Evolutionary conservation across 2,329 filamentous ascomycete species (phyloP).

Genomic region (Xylariaceae sp.): DNA sequence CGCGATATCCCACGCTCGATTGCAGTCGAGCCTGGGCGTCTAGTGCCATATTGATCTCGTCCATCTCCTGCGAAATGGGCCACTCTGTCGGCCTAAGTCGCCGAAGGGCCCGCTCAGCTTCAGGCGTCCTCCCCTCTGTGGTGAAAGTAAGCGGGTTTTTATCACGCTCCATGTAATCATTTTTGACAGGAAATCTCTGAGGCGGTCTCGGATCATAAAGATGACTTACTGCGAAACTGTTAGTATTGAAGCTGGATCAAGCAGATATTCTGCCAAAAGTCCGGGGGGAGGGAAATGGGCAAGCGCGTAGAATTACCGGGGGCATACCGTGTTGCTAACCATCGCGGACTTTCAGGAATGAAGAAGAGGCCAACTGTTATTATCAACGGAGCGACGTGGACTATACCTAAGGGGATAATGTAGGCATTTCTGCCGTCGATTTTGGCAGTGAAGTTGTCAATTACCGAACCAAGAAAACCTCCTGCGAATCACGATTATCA

Average conservation of each 20-base stretch:
- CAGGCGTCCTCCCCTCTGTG: constrained; percentile 28
- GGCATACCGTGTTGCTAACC: constrained; percentile 33
- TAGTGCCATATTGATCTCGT: constrained; percentile 38
- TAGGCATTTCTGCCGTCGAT: constrained; percentile 25
- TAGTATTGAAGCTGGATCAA: not conserved
- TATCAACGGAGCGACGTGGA: constrained; percentile 36
- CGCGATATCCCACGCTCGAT: constrained; percentile 37
- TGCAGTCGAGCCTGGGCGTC: constrained; percentile 34
- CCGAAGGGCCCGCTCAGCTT: constrained; percentile 34
- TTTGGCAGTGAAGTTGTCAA: constrained; percentile 45
- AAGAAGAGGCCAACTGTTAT: constrained; percentile 37
- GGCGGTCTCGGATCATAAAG: not conserved
- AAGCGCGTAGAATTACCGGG: not conserved
- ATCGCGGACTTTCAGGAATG: constrained; percentile 41
- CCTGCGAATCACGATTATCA: constrained; percentile 33
- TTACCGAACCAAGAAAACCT: constrained; percentile 45
- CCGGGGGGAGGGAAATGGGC: not conserved
- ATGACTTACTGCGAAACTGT: constrained; percentile 8
- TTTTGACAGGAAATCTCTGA: no score
- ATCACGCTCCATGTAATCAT: not conserved
- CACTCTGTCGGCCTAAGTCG: constrained; percentile 34
- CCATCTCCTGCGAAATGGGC: constrained; percentile 33
- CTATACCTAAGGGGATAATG: constrained; percentile 30
- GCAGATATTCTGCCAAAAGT: not conserved
- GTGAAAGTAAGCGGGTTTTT: not conserved